Conservation (phyloP, 1,284 basidiomycete genomes). For the Leucoagaricus sp. region DNA sequence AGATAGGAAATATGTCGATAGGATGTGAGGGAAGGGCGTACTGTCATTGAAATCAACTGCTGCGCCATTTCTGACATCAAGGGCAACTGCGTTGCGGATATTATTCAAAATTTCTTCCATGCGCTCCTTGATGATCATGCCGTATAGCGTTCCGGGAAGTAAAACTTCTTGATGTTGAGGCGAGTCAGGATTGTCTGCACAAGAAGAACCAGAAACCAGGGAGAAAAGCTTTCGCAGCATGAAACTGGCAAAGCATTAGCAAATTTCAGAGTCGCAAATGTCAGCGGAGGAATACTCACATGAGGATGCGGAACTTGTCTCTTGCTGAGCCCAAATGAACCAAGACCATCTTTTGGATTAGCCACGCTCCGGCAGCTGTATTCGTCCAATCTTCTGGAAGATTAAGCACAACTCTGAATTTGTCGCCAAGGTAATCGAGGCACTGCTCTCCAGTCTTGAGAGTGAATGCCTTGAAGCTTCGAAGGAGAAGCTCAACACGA, state of each 20-base stretch:
- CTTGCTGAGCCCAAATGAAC: conserved; percentile 90
- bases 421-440: conserved; percentile 96
- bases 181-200: conserved; percentile 97
- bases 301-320: conserved; percentile 96
- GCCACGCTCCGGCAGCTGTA: conserved; percentile 78
- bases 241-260: conserved; percentile 58
- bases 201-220: conserved; percentile 88
- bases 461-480: conserved; percentile 93
- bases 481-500: conserved; percentile 95
- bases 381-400: conserved; percentile 95
- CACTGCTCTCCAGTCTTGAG: conserved; percentile 93
- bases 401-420: conserved; percentile 92
- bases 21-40: conserved; percentile 34
- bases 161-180: conserved; percentile 99
- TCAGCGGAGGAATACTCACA: too few relatives aligned
- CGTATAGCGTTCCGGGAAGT: conserved; percentile 91
- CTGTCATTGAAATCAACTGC: conserved; percentile 87
- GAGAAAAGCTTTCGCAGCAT: conserved; percentile 98
- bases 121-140: conserved; percentile 98
- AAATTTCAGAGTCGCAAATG: too few relatives aligned
- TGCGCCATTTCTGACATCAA: conserved; percentile 77
- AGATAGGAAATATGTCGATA: background rate
- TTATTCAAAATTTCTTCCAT: conserved; percentile 88
- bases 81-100: conserved; percentile 72
- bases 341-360: conserved; percentile 86